A percentile compares a stretch with the other conserved stretches of the same genome.
Evolutionary conservation across 768 basidiomycete species (phyloP).

Genomic region (Pulveroboletus sp.): DNA sequence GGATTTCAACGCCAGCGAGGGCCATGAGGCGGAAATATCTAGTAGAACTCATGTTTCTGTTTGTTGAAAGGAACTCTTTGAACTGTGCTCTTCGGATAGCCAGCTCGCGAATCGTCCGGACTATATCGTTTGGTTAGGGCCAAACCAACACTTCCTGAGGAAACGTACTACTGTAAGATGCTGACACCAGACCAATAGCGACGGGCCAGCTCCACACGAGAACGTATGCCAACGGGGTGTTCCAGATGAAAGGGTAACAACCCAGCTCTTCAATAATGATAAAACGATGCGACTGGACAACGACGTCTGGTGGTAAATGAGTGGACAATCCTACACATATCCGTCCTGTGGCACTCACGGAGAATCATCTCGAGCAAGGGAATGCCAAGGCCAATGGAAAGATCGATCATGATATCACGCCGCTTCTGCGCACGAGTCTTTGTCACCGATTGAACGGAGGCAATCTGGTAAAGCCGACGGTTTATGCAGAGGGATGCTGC

Average conservation of each 20-base stretch:
- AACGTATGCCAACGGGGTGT: slow-evolving; percentile 34
- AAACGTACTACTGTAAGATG: slow-evolving; percentile 39
- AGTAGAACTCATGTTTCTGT: slow-evolving; percentile 41
- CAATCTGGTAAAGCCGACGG: slow-evolving; percentile 31
- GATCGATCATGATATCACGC: slow-evolving; percentile 40
- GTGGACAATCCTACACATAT: background rate
- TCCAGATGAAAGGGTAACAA: slow-evolving; percentile 38
- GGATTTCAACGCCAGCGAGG: slow-evolving; percentile 46
- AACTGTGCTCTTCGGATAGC: slow-evolving; percentile 30
- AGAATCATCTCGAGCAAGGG: slow-evolving; percentile 45
- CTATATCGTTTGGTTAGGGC: slow-evolving; percentile 14
- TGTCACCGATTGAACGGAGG: slow-evolving; percentile 43
- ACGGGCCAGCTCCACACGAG: slow-evolving; percentile 37
- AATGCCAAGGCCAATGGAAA: slow-evolving; percentile 41
- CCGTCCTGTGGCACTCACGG: slow-evolving; percentile 32
- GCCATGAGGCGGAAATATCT: slow-evolving; percentile 62
- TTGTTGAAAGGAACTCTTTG: slow-evolving; percentile 33
- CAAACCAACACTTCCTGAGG: too few relatives aligned
- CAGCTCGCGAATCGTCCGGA: slow-evolving; percentile 30
- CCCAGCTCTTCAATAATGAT: slow-evolving; percentile 47
- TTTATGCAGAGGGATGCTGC: slow-evolving; percentile 36
- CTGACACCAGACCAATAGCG: slow-evolving; percentile 37
- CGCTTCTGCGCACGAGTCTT: slow-evolving; percentile 43
- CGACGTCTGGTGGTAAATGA: slow-evolving; percentile 33
- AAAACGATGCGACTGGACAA: slow-evolving; percentile 50